These are phyloP conservation scores for Aquanectria penicillioides DNA, from an alignment of 2,329 filamentous ascomycete genomes.

Conservation along the genomic window DNA sequence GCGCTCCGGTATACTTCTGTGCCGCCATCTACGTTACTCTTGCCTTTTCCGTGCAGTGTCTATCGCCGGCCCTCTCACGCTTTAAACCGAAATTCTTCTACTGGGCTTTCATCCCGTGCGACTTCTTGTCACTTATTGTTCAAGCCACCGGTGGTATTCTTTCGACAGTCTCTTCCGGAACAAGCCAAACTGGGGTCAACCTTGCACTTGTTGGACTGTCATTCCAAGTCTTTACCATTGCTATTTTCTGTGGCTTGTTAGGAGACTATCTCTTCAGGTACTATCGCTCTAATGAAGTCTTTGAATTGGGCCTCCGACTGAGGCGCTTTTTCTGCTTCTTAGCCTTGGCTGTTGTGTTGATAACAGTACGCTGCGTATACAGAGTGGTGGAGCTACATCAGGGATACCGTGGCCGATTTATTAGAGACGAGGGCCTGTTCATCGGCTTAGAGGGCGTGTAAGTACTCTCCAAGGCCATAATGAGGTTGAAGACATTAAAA, in stretches of 20 bases:
- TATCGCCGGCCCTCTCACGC: slow-evolving; percentile 44
- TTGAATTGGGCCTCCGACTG: not conserved
- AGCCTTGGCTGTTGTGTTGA: slow-evolving; percentile 59
- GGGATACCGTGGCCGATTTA: slow-evolving; percentile 62
- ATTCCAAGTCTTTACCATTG: slow-evolving; percentile 59
- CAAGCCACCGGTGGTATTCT: slow-evolving; percentile 63
- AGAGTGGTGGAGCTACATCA: slow-evolving; percentile 65
- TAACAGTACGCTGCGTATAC: slow-evolving; percentile 66
- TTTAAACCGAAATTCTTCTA: slow-evolving; percentile 47
- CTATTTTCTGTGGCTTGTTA: slow-evolving; percentile 54
- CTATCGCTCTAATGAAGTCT: not conserved
- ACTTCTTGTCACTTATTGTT: slow-evolving; percentile 60
- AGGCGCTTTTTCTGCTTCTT: slow-evolving; percentile 51
- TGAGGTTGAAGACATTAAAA: not conserved
- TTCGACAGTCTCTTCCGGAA: slow-evolving; percentile 45
- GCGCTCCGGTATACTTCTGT: slow-evolving; percentile 49
- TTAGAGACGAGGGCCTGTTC: slow-evolving; percentile 54
- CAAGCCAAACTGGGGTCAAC: slow-evolving; percentile 55
- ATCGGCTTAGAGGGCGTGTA: slow-evolving; percentile 54
- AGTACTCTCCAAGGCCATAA: not conserved
- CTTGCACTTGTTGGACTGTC: slow-evolving; percentile 60
- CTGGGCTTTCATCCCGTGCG: slow-evolving; percentile 57
- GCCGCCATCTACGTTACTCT: slow-evolving; percentile 43
- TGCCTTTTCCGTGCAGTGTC: slow-evolving; percentile 42
- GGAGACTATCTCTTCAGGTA: slow-evolving; percentile 51